Evolutionary conservation across 139 green algal genomes (phyloP), one percentile per base, ranked within the genome.

Genomic region (Zygnema cylindricum): DNA sequence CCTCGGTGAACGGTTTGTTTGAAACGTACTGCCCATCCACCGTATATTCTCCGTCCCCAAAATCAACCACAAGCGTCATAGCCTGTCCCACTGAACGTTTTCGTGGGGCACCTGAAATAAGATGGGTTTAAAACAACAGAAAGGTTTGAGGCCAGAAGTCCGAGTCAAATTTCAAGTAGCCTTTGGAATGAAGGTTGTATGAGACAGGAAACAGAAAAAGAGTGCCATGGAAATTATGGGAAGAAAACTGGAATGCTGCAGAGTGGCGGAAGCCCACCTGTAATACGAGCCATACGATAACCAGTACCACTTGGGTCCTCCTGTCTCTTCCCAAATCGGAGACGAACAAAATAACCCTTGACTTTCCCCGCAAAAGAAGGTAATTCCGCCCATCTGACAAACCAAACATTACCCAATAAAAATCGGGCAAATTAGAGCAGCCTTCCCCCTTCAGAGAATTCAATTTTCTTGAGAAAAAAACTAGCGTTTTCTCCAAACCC

Each of bases 1-100:
- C 82, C 82, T 87, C 82, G 3, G 49, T 82, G 25, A 87, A 87
- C 25, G 40, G 82, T 22, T 87, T 87, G 36, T 87, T 87, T 32
- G 82, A 87, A 30, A 87, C 82, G 32, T 84, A 87, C 69, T 87
- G 82, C 39, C 55, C 40, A 71, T 87, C 82, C n/a, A 87, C 82
- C 32, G 32, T 84, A 11, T 82, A 87, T 30, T 82, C 82, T 55
- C 57, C 57, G n/a, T 87, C 82, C 16, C 57, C 82, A 82, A 87
- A 43, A 36, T 87, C 82, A 25, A 87, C 82, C 33, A 22, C 7
- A 30, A 87, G 82, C 7, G 43, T 55, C 78, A 86, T 32, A 33
- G 35, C 23, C 0, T n/a, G 54, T 22, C 38, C 38, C 0, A 38
- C 32, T 25, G 82, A 42, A 1, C 33, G 38, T 0, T 69, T 82